These are phyloP conservation scores for Cryptosporidium viatorum DNA, from an alignment of 169 alveolate genomes.

Conservation along the genomic window DNA sequence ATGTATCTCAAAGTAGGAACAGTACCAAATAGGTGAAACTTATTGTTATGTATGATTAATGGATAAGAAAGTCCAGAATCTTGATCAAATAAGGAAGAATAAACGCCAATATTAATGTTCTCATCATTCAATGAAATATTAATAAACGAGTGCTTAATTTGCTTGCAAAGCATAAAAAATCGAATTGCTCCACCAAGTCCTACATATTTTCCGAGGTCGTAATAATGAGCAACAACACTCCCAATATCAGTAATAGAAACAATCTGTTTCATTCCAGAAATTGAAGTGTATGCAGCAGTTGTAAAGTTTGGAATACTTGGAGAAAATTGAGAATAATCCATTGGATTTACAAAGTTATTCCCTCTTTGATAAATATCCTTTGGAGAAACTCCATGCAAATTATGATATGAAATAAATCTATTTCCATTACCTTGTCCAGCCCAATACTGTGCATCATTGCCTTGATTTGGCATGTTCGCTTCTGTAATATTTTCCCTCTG, in stretches of 20 bases:
- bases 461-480: background rate
- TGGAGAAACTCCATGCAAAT: conserved; percentile 35
- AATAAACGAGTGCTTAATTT: conserved; percentile 57
- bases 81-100: conserved; percentile 15
- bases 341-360: conserved; percentile 12
- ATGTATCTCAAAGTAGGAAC: conserved; percentile 51
- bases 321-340: conserved; percentile 49
- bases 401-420: conserved; percentile 12
- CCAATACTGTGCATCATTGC: conserved; percentile 4
- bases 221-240: conserved; percentile 58
- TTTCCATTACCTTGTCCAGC: background rate
- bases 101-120: conserved; percentile 7
- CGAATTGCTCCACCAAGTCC: conserved; percentile 74
- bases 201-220: conserved; percentile 52
- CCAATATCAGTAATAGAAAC: conserved; percentile 70
- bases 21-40: conserved; percentile 41
- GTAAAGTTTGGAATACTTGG: conserved; percentile 55
- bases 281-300: conserved; percentile 68
- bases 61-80: conserved; percentile 34
- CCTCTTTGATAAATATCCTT: conserved; percentile 19
- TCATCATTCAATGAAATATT: conserved; percentile 57
- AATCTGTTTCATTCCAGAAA: conserved; percentile 57
- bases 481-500: conserved; percentile 61
- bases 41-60: conserved; percentile 38
- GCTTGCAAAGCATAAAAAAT: conserved; percentile 61